Base-by-base conservation (phyloP, 441 rosid species). In the Hura crepitans region DNA sequence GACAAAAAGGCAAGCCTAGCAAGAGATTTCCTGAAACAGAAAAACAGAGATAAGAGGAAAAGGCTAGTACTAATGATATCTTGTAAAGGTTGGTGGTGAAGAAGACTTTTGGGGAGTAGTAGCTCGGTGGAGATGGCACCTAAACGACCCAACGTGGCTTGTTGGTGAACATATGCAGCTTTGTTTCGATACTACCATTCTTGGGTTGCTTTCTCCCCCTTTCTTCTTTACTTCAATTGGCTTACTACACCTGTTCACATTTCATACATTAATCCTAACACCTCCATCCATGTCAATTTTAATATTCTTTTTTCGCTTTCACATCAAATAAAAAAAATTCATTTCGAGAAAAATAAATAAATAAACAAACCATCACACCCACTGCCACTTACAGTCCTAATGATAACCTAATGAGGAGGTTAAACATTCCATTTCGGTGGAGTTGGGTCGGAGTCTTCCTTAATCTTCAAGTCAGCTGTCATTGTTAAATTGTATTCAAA, bases 91-190 rank as follows among this genome's bases (percentile, higher is more conserved):
- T 10, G 58, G 12, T 10, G 58, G 13, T 42, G 46, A 3, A n/a
- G 50, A 47, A 6, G 47, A 14, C 20, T 50, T 2, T 30, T 72
- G 59, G 45, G 47, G 0, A 20, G 37, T 46, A 43, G 37, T 66
- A 28, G 62, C 12, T 9, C 67, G 69, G 68, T 77, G 80, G 46
- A 77, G 74, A 62, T 71, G 74, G 60, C 74, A 71, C 69, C 70
- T 77, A 64, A 77, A 77, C 0, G 83, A 80, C 23, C 78, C 78
- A 3, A 53, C 69, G 56, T 74, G 78, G 23, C 42, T 76, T 0
- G 80, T 70, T 47, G 76, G 76, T 9, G 72, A 70, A 23, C 80
- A 74, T 15, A 71, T 70, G 69, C 80, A 76, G n/a, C 45, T 25
- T 57, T 49, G 76, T 57, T 71, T 72, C 12, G 71, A 6, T 31